Base-by-base conservation (phyloP, 176 grass and related monocot genomes). In the Ensete glaucum region DNA sequence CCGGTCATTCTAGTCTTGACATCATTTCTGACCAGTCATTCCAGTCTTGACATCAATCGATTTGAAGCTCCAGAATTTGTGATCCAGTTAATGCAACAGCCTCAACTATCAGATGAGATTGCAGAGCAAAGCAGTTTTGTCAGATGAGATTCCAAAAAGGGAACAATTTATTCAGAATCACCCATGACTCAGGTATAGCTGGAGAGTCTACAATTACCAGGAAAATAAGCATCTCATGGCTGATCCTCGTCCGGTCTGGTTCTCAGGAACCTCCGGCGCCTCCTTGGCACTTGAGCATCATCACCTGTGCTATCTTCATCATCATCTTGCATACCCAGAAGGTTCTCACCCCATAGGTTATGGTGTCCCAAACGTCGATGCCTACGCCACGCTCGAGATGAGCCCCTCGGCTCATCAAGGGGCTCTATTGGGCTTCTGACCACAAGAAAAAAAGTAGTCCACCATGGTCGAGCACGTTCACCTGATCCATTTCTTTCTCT, bases 291-390 rank as follows among this genome's bases (percentile, higher is more conserved):
- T 70, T 73, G 88, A 73, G 82, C 68, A 67, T 91, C 88, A 73
- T 76, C 64, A 10, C 76, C 88, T 43, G 34, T 43, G 1, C 77
- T 58, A 2, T 69, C 75, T 24, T 81, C 84, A 73, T 84, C 70
- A 9, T 85, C 87, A 0, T 96, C 87, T 10, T 81, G 85, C n/a
- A 88, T 77, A 67, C 92, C 88, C 75, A 91, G 67, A 21, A 96
- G 64, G 67, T 88, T 96, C 86, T 96, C 92, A 67, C 83, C 88
- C 88, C 88, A 96, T 1, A 89, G 88, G 60, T 91, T 88, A 52
- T 88, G 88, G 10, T 69, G 66, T 43, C 24, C 34, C 9, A 5
- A 17, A 5, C 85, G 84, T 56, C 88, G 91, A 69, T 88, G 85
- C 73, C 84, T 88, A 69, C 84, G 79, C 75, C 87, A 64, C 29